phyloP scores from a whole-genome alignment of 768 basidiomycete species.

The Exidia glandulosa region DNA sequence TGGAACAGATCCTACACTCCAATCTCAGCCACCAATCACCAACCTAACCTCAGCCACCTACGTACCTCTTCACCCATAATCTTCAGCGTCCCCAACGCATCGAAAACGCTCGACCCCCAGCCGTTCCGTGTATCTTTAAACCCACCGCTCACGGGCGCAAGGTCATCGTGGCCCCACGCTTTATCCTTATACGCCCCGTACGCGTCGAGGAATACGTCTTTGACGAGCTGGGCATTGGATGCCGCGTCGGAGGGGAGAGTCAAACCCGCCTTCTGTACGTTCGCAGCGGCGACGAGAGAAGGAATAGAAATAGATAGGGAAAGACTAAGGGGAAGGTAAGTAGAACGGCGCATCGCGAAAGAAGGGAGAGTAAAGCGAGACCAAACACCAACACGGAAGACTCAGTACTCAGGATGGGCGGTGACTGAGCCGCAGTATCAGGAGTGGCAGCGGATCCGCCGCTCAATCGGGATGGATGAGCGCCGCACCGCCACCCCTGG shows the following conservation, averaged over 20 bases:
- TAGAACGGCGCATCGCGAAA: too few relatives aligned
- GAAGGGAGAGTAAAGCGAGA: not conserved
- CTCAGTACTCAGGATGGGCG: too few relatives aligned
- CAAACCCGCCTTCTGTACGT: constrained; percentile 36
- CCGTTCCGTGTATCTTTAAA: constrained; percentile 22
- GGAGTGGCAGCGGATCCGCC: too few relatives aligned
- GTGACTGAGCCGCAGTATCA: too few relatives aligned
- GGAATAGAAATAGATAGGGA: constrained; percentile 1
- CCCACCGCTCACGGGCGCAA: constrained; percentile 31
- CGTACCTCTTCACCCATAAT: not conserved
- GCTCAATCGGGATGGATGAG: too few relatives aligned
- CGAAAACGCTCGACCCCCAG: constrained; percentile 54
- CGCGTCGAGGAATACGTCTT: constrained; percentile 38
- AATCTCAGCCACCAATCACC: not conserved
- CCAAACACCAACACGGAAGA: too few relatives aligned
- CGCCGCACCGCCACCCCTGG: too few relatives aligned
- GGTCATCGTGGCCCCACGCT: constrained; percentile 18
- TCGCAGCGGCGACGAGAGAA: constrained; percentile 19
- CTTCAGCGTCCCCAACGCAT: constrained; percentile 51
- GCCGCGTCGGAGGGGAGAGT: constrained; percentile 30
- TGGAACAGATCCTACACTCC: constrained; percentile 36
- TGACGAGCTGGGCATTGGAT: constrained; percentile 29
- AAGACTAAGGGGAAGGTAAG: too few relatives aligned
- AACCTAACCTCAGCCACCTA: not conserved
- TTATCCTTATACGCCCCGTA: constrained; percentile 40